Percentiles rank a stretch among this genome's conserved stretches.
Evolutionary conservation across 805 yeast genomes (phyloP).

Genomic region (Yarrowia sp.): DNA sequence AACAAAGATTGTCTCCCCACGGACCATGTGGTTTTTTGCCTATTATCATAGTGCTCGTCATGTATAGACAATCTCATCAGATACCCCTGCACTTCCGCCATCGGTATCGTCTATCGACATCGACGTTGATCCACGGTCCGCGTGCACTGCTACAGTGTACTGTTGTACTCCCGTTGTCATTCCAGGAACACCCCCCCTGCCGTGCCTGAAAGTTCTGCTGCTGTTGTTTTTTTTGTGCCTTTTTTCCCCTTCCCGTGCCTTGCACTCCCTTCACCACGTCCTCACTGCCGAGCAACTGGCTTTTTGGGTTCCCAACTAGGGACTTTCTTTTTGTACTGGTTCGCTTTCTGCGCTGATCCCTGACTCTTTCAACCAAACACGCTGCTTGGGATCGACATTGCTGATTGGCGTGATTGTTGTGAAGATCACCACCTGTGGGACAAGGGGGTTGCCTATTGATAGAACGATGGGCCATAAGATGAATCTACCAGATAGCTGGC

Average conservation of each 20-base stretch:
- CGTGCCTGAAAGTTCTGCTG: slow-evolving; percentile 14
- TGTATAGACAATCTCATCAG: background rate
- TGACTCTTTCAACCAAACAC: slow-evolving; percentile 12
- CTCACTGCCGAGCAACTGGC: slow-evolving; percentile 16
- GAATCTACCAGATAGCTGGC: background rate
- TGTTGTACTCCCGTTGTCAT: background rate
- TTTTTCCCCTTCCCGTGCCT: slow-evolving; percentile 15
- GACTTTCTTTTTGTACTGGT: slow-evolving; percentile 6
- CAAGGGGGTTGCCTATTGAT: slow-evolving; percentile 17
- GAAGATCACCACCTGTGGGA: slow-evolving; percentile 3
- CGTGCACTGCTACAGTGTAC: slow-evolving; percentile 7
- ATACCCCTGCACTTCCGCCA: background rate
- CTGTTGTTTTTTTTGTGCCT: background rate
- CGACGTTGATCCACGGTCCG: slow-evolving; percentile 1
- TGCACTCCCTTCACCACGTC: slow-evolving; percentile 19
- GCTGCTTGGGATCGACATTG: slow-evolving; percentile 36
- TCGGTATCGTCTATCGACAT: background rate
- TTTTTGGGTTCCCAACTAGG: background rate
- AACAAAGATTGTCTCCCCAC: background rate
- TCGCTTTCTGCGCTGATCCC: slow-evolving; percentile 11
- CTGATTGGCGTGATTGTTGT: slow-evolving; percentile 36
- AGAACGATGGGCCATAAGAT: slow-evolving; percentile 7
- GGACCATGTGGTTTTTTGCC: background rate
- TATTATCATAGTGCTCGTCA: background rate
- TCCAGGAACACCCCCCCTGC: slow-evolving; percentile 28